Base-by-base conservation (phyloP, 75 land plant species). In the Sequoiadendron giganteum region DNA sequence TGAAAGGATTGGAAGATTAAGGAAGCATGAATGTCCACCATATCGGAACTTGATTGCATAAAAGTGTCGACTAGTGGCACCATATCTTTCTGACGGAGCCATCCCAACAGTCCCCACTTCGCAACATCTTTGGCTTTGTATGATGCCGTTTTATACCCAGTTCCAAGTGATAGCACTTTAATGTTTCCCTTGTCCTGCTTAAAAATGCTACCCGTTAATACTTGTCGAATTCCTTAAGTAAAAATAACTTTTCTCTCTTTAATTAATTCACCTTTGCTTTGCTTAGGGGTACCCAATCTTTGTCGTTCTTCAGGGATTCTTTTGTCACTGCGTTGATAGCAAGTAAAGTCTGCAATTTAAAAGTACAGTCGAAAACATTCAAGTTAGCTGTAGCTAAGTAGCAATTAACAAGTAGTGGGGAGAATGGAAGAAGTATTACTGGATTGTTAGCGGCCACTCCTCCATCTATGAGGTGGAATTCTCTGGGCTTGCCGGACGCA, bases 121-220 rank as follows among this genome's bases (percentile, higher is more conserved):
- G 90, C 91, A 47, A 81, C 88, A 16, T 86, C 58, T 15, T 38
- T 43, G 19, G 91, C 91, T 16, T 86, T 36, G 88, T 89, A 89
- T 0, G 30, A 19, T 45, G 80, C 45, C 21, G 42, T 65, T 47
- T 43, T 14, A 3, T 43, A 36, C 4, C 91, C 91, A 2, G 88
- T 89, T 5, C 91, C 91, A 28, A 90, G 91, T 21, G 91, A 90
- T 21, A 90, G 56, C 58, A 90, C 91, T n/a, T 86, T 70, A 55
- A 89, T 93, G 93, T 32, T 87, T 91, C 2, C 85, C 43, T 21
- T 83, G 43, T 42, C 43, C 43, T 42, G 43, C 3, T 42, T 36
- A 36, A 36, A 36, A 36, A 36, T 36, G 38, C 38, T 36, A 36
- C 38, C 38, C 38, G 0, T 36, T 36, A 36, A 36, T 36, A 36